phyloP scores from a whole-genome alignment of 2,329 filamentous ascomycete genomes.

The Curvularia sp. region DNA sequence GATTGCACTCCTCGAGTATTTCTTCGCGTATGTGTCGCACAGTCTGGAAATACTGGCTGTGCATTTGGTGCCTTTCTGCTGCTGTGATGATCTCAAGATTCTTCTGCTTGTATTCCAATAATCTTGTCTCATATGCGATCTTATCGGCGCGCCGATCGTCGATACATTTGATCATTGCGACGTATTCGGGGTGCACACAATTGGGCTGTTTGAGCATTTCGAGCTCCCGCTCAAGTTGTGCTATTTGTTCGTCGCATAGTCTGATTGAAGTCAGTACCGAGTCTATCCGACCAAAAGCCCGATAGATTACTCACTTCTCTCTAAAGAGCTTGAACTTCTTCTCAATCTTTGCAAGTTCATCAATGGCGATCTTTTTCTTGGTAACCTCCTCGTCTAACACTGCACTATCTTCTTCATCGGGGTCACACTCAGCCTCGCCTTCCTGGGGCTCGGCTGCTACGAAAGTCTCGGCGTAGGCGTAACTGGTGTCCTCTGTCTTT shows the following conservation, averaged over 20 bases:
- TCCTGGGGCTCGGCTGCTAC: slow-evolving; percentile 70
- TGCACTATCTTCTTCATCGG: slow-evolving; percentile 51
- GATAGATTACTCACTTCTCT: slow-evolving; percentile 66
- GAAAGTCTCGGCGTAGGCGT: slow-evolving; percentile 52
- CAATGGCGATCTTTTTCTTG: slow-evolving; percentile 79
- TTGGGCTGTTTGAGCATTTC: slow-evolving; percentile 64
- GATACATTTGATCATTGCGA: slow-evolving; percentile 87
- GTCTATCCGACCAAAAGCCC: neutral
- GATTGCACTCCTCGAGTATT: slow-evolving; percentile 79
- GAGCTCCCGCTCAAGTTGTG: slow-evolving; percentile 75
- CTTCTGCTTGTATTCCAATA: slow-evolving; percentile 75
- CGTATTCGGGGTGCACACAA: slow-evolving; percentile 84
- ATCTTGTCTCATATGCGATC: slow-evolving; percentile 74
- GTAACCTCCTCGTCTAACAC: slow-evolving; percentile 62
- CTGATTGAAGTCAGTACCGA: slow-evolving; percentile 56
- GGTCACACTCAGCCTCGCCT: slow-evolving; percentile 57
- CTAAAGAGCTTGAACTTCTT: slow-evolving; percentile 87
- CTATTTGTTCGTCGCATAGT: slow-evolving; percentile 86
- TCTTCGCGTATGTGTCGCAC: slow-evolving; percentile 83
- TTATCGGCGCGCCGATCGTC: slow-evolving; percentile 83
- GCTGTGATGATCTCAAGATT: slow-evolving; percentile 74
- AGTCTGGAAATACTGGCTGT: slow-evolving; percentile 89
- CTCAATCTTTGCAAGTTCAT: slow-evolving; percentile 80
- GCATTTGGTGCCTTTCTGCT: slow-evolving; percentile 82
- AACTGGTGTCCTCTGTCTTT: slow-evolving; percentile 53